Conservation (phyloP, 2,329 filamentous ascomycete species). For the Exserohilum rostratum region DNA sequence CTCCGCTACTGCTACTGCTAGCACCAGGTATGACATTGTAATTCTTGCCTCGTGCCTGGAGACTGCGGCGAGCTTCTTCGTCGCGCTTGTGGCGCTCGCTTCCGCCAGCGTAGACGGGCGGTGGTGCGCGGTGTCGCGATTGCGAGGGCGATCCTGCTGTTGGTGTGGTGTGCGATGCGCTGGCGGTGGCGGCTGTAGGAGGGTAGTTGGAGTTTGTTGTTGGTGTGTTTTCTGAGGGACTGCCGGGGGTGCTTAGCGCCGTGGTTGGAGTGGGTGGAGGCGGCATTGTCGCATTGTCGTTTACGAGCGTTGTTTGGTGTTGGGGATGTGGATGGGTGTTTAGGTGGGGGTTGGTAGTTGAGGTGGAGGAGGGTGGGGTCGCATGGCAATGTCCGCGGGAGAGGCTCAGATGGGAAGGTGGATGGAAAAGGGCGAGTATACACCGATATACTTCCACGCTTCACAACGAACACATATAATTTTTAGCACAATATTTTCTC, state of each 20-base stretch:
- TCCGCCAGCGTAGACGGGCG: background rate
- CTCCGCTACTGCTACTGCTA: too few species aligned
- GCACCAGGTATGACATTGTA: background rate
- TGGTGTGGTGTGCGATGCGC: background rate
- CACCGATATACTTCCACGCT: background rate
- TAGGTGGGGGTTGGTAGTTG: conserved; percentile 5
- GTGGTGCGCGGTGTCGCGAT: background rate
- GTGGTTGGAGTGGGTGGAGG: background rate
- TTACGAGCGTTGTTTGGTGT: background rate
- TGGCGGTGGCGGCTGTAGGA: background rate
- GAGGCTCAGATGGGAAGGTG: conserved; percentile 31
- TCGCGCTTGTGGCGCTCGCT: background rate
- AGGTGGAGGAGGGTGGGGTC: background rate
- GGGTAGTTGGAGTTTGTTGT: background rate
- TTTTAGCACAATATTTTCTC: too few species aligned
- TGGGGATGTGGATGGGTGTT: background rate
- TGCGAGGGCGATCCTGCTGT: background rate
- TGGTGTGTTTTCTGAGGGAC: background rate
- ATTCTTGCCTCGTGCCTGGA: conserved; percentile 32
- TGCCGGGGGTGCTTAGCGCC: background rate
- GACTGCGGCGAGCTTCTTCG: conserved; percentile 29
- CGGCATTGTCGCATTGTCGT: conserved; percentile 11
- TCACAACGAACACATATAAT: too few species aligned
- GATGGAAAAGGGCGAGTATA: background rate
- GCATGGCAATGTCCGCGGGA: conserved; percentile 23